Percentiles rank a stretch among this genome's conserved stretches.
These are phyloP conservation scores for Candida cerambycidarum DNA, from an alignment of 805 yeast genomes.

Conservation along the genomic window DNA sequence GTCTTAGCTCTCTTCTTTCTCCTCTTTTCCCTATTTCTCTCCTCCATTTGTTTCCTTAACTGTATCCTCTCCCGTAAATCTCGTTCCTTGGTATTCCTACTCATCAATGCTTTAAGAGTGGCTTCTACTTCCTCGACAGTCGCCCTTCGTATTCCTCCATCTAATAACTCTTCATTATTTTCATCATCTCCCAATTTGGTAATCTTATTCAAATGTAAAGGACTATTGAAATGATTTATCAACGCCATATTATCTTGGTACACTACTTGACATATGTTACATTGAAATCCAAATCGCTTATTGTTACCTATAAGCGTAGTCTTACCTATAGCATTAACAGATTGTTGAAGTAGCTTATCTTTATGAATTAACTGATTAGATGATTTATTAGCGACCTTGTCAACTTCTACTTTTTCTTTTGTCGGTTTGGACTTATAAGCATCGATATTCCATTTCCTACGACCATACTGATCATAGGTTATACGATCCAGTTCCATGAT, in stretches of 20 bases:
- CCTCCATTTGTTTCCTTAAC: constrained; percentile 36
- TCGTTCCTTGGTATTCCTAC: background rate
- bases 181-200: constrained; percentile 11
- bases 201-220: constrained; percentile 54
- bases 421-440: constrained; percentile 49
- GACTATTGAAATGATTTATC: constrained; percentile 80
- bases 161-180: constrained; percentile 22
- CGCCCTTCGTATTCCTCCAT: constrained; percentile 37
- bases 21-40: constrained; percentile 1
- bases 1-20: constrained; percentile 2
- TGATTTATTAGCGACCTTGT: constrained; percentile 11
- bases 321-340: constrained; percentile 33
- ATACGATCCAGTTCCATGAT: background rate
- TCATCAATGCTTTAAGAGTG: constrained; percentile 9
- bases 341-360: constrained; percentile 28
- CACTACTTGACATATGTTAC: constrained; percentile 76
- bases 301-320: constrained; percentile 33
- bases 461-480: constrained; percentile 50
- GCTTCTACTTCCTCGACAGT: constrained; percentile 30
- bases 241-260: constrained; percentile 81
- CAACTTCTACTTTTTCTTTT: constrained; percentile 13
- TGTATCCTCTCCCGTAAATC: constrained; percentile 43
- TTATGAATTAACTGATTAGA: constrained; percentile 28
- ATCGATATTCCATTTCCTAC: constrained; percentile 72
- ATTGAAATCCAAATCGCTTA: constrained; percentile 76